Percentiles rank a stretch among this genome's conserved stretches.
Evolutionary conservation across 2,329 filamentous ascomycete genomes (phyloP).

Genomic region (Domatiomyces catenatus): DNA sequence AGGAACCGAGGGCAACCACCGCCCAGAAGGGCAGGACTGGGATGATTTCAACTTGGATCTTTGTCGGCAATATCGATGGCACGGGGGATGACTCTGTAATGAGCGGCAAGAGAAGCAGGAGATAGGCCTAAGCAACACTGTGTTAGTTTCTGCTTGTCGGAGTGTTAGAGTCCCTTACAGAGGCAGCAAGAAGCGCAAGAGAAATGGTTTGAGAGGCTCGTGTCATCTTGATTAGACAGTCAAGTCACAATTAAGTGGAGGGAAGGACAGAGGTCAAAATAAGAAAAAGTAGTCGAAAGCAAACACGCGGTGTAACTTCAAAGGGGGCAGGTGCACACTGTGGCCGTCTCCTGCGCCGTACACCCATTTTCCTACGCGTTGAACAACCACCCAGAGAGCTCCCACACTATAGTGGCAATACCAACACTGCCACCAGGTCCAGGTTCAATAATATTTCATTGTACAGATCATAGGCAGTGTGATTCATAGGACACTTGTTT

Average conservation of each 20-base stretch:
- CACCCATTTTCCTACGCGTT: too few relatives aligned
- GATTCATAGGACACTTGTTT: too few relatives aligned
- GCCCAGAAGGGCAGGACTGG: constrained; percentile 88
- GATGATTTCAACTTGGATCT: constrained; percentile 47
- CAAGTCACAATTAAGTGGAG: background rate
- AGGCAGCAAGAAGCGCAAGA: constrained; percentile 28
- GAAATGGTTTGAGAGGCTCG: constrained; percentile 88
- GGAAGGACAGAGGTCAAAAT: background rate
- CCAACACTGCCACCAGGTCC: too few relatives aligned
- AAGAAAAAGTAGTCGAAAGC: background rate
- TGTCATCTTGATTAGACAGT: constrained; percentile 47
- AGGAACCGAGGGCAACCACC: constrained; percentile 78
- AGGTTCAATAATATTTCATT: too few relatives aligned
- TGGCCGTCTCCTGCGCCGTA: background rate
- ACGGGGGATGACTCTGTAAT: constrained; percentile 14
- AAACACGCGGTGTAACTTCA: background rate
- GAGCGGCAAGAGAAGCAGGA: constrained; percentile 16
- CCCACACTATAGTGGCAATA: too few relatives aligned
- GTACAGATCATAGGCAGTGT: too few relatives aligned
- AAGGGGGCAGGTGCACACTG: background rate
- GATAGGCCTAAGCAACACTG: constrained; percentile 10
- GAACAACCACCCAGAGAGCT: too few relatives aligned
- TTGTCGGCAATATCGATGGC: constrained; percentile 16
- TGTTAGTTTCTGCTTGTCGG: background rate
- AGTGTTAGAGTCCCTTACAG: constrained; percentile 4